Percentiles rank a stretch among this genome's conserved stretches.
These are phyloP conservation scores for Lathyrus tuberosus DNA, from an alignment of 306 rosid genomes.

Conservation along the genomic window DNA sequence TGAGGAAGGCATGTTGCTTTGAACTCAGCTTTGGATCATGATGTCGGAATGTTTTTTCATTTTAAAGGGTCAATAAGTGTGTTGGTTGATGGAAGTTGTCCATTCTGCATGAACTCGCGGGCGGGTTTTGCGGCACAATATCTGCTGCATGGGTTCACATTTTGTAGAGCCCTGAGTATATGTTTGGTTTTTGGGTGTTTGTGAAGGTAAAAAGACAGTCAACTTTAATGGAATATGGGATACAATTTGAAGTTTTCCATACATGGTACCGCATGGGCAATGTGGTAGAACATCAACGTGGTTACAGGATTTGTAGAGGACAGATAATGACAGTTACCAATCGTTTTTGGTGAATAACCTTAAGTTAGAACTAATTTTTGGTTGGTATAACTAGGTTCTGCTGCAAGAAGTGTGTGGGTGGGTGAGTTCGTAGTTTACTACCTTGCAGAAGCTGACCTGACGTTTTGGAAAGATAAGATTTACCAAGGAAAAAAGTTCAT, in stretches of 20 bases:
- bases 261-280: constrained; percentile 19
- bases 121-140: constrained; percentile 48
- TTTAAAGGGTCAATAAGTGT: constrained; percentile 54
- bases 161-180: constrained; percentile 44
- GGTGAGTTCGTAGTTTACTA: constrained; percentile 33
- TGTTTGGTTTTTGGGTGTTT: constrained; percentile 46
- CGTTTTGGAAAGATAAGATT: constrained; percentile 40
- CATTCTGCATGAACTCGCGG: constrained; percentile 50
- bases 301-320: constrained; percentile 37
- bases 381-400: constrained; percentile 31
- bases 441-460: constrained; percentile 37
- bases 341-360: constrained; percentile 34
- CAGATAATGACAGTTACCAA: constrained; percentile 33
- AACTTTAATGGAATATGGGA: constrained; percentile 39
- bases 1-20: constrained; percentile 82
- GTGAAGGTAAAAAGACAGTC: constrained; percentile 44
- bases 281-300: constrained; percentile 22
- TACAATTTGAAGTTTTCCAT: constrained; percentile 35
- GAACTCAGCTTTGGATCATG: constrained; percentile 73
- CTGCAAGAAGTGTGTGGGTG: constrained; percentile 41
- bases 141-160: constrained; percentile 49
- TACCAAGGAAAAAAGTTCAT: constrained; percentile 37
- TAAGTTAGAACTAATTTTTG: constrained; percentile 34
- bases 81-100: constrained; percentile 51
- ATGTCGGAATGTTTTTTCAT: constrained; percentile 49